phyloP scores from a whole-genome alignment of 2,329 filamentous ascomycete species.

The Penicillium verrucosum region DNA sequence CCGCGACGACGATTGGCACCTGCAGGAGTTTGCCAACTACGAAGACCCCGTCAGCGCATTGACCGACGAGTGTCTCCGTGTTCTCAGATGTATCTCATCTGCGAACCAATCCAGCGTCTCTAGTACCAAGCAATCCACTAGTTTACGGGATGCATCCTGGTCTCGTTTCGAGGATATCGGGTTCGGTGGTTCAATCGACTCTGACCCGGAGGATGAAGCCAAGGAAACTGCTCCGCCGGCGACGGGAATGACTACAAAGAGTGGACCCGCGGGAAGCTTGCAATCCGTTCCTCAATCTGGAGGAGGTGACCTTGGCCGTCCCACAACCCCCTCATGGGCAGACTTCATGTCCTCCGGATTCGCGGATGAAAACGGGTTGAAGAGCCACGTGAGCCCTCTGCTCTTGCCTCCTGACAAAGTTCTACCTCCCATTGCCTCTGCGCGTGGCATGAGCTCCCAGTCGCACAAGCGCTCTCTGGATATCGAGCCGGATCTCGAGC shows the following conservation, averaged over 20 bases:
- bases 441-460: conserved; percentile 77
- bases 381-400: conserved; percentile 58
- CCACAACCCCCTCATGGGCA: conserved; percentile 96
- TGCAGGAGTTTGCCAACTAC: conserved; percentile 81
- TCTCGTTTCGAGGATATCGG: conserved; percentile 95
- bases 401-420: conserved; percentile 89
- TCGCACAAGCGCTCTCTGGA: conserved; percentile 75
- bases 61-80: conserved; percentile 90
- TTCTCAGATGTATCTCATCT: conserved; percentile 81
- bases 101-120: conserved; percentile 81
- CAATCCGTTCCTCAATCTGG: conserved; percentile 65
- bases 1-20: conserved; percentile 77
- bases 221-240: conserved; percentile 27
- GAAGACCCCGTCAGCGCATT: conserved; percentile 84
- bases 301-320: conserved; percentile 66
- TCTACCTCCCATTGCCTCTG: conserved; percentile 72
- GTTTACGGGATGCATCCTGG: conserved; percentile 84
- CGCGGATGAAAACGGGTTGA: conserved; percentile 68
- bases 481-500: conserved; percentile 67
- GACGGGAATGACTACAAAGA: conserved; percentile 27
- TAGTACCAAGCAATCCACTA: conserved; percentile 67
- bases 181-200: conserved; percentile 71
- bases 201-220: conserved; percentile 61
- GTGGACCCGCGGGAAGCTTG: conserved; percentile 51
- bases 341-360: conserved; percentile 96